A percentile compares a stretch with the other conserved stretches of the same genome.
Evolutionary conservation across 345 rosid genomes (phyloP).

Genomic region (Jatropha curcas): DNA sequence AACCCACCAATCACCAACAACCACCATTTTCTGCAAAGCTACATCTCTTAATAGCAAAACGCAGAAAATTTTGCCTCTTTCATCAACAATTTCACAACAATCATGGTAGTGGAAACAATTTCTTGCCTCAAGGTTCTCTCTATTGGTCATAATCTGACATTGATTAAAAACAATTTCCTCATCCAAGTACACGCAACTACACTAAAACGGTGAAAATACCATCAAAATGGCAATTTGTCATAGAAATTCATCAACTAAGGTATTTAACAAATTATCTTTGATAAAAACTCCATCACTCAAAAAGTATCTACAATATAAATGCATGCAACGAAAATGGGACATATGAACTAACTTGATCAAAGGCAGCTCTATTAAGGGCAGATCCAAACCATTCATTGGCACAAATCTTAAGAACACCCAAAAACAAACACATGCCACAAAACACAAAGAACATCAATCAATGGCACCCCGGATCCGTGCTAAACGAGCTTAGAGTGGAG

Average conservation of each 20-base stretch:
- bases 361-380: conserved; percentile 58
- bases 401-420: conserved; percentile 86
- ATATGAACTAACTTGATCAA: conserved; percentile 45
- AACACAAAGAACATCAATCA: conserved; percentile 81
- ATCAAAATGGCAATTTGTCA: not conserved
- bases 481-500: too few species aligned
- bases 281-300: too few species aligned
- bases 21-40: too few species aligned
- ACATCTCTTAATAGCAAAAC: too few species aligned
- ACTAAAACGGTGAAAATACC: conserved; percentile 1
- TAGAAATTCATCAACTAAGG: not conserved
- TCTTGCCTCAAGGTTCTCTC: not conserved
- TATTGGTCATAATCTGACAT: not conserved
- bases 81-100: too few species aligned
- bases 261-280: not conserved
- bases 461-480: too few species aligned
- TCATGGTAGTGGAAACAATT: too few species aligned
- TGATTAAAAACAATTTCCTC: not conserved
- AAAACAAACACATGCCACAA: conserved; percentile 79
- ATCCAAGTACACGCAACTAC: not conserved
- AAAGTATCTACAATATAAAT: not conserved
- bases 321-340: not conserved
- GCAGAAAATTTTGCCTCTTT: too few species aligned
- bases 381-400: conserved; percentile 92
- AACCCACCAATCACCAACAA: too few species aligned